Evolutionary conservation across 2,329 filamentous ascomycete genomes (phyloP).

Genomic region (Penicillium hordei): DNA sequence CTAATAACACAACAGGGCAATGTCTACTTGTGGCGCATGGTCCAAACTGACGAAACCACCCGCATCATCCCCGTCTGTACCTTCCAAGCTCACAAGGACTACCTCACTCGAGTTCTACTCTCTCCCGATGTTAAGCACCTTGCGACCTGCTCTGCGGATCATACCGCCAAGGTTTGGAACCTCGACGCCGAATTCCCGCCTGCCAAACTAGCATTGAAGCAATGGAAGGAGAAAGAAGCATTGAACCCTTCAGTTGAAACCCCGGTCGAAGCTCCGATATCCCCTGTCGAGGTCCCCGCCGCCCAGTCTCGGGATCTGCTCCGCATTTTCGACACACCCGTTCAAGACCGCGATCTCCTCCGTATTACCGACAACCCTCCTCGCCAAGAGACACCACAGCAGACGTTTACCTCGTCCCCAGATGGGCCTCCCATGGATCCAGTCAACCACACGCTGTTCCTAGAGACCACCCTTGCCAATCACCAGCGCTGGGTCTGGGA

Average conservation of each 20-base stretch:
- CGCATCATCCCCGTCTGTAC: constrained; percentile 82
- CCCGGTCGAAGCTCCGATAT: constrained; percentile 17
- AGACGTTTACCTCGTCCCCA: constrained; percentile 36
- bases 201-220: constrained; percentile 38
- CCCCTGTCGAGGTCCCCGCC: constrained; percentile 21
- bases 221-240: constrained; percentile 24
- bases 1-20: constrained; percentile 66
- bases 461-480: constrained; percentile 82
- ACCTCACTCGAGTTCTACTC: constrained; percentile 86
- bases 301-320: constrained; percentile 26
- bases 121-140: constrained; percentile 93
- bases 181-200: constrained; percentile 65
- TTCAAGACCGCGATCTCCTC: constrained; percentile 28
- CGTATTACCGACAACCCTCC: constrained; percentile 30
- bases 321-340: constrained; percentile 28
- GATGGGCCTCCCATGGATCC: constrained; percentile 45
- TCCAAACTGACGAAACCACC: constrained; percentile 78
- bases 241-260: constrained; percentile 14
- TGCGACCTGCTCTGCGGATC: constrained; percentile 89
- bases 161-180: constrained; percentile 95
- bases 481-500: constrained; percentile 98
- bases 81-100: constrained; percentile 87
- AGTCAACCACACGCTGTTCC: constrained; percentile 60
- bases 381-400: constrained; percentile 30
- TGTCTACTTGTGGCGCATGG: constrained; percentile 94